These are phyloP conservation scores for Alternaria solani DNA, from an alignment of 2,329 filamentous ascomycete genomes.

Conservation along the genomic window DNA sequence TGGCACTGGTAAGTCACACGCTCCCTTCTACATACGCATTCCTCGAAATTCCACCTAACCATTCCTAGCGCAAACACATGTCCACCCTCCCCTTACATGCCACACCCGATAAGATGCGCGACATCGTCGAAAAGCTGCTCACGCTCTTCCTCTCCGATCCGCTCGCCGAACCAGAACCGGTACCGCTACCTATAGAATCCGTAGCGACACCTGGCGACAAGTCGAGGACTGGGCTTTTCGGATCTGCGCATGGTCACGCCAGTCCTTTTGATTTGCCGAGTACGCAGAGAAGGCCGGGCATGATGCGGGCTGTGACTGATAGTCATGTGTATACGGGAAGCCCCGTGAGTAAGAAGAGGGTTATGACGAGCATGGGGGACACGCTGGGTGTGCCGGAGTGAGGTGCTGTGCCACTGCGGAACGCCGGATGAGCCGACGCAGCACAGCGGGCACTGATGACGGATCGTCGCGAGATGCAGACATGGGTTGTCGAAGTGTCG, in stretches of 20 bases:
- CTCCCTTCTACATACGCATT: neutral
- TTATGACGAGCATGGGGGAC: neutral
- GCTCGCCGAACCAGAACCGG: conserved; percentile 35
- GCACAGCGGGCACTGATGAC: neutral
- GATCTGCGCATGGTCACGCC: conserved; percentile 32
- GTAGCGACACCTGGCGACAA: conserved; percentile 43
- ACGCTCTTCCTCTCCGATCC: conserved; percentile 58
- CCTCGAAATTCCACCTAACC: neutral
- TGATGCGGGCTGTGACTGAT: conserved; percentile 27
- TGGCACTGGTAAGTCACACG: conserved; percentile 52
- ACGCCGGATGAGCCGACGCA: neutral
- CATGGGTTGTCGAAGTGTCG: too few species aligned
- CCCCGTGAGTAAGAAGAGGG: conserved; percentile 33
- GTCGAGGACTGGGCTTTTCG: conserved; percentile 24
- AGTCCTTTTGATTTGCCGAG: conserved; percentile 49
- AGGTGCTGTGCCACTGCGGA: neutral
- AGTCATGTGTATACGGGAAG: conserved; percentile 33
- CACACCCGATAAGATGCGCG: conserved; percentile 55
- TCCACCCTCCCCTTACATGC: conserved; percentile 46
- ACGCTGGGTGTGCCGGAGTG: conserved; percentile 3
- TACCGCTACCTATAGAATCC: conserved; percentile 19
- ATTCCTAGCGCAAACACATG: conserved; percentile 51
- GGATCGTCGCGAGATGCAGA: neutral
- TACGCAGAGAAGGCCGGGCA: conserved; percentile 23
- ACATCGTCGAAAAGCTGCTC: conserved; percentile 58